Evolutionary conservation across 2,329 filamentous ascomycete genomes (phyloP), one percentile per base, ranked within the genome.

Genomic region (Xylariaceae sp.): DNA sequence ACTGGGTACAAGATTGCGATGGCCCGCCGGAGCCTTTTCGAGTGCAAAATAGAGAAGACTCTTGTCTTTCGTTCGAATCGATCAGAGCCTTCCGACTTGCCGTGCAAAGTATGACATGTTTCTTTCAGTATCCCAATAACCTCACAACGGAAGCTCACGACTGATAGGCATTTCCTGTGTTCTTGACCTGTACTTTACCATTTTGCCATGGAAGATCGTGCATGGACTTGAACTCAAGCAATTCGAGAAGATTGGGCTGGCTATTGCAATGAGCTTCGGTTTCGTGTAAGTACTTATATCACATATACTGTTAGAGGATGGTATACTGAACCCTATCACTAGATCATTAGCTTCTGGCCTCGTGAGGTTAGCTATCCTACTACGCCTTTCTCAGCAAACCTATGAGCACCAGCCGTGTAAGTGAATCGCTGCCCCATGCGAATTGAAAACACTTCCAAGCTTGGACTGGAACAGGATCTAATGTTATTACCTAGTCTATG

Each of bases 211-310:
- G 59, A 59, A 45, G 47, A 61, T 63, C 11, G 55, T 62, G 18
- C 47, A 46, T 9, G 24, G 44, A 4, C 57, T 64, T 20, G 27
- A 50, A n/a, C 48, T 64, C 15, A 46, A 54, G 11, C 43, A 39
- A 32, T 50, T 55, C 13, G 59, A 64, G n/a, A 62, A 59, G 42
- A 47, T 61, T 8, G 57, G 59, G 8, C 29, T 64, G 8, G 53
- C 35, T 7, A 41, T 62, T n/a, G 58, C 57, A 10, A 60, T 62
- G 57, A 62, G 61, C 27, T 58, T 62, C 8, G 61, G 61, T 20
- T 45, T 35, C 32, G 33, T 53, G 61, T 63, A n/a, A 53, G 58
- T 53, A 20, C 11, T 9, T 23, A 18, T 2, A 27, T 44, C 3
- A 7, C n/a, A 3, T 6, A 8, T 15, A 23, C 10, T 26, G 21